Evolutionary conservation across 345 rosid species (phyloP), one percentile per base, ranked within the genome.

Genomic region (Geranium rotundifolium): DNA sequence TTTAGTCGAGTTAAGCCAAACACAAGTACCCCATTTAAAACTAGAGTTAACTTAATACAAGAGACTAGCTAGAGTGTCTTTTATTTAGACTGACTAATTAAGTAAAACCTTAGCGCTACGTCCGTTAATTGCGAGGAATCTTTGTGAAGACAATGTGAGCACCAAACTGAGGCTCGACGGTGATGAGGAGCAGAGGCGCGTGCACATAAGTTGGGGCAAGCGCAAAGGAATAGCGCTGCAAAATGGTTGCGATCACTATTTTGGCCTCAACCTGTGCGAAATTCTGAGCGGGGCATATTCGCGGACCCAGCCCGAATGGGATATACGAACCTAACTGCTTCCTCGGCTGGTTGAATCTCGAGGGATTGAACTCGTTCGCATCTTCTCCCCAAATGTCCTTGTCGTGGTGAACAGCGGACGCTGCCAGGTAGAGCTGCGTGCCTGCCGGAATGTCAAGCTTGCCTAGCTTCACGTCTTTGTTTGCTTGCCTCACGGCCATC

Each of bases 381-480:
- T 89, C 93, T 10, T 67, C 69, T 55, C 95, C 96, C 98, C 98
- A 89, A 54, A 83, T 64, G 27, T 74, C 82, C 18, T 39, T 60
- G 67, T 87, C 91, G 34, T 72, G 91, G 29, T 91, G 96, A 41
- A 83, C 69, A 7, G 84, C 86, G 6, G 74, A 23, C 15, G 71
- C 7, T 0, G 90, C 71, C 55, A 92, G 7, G 62, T 63, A 77
- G 52, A 92, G 60, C 18, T 89, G 85, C 5, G 92, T 89, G 39
- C 76, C 78, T 5, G 75, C 80, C 12, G 96, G 96, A 69, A 89
- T 30, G 55, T 84, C 72, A 7, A 92, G 72, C 64, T 49, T 70
- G 49, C 96, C 95, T 2, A 87, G 71, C 76, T 82, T 81, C 27
- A 80, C 78, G 0, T 65, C 68, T 62, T 34, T 70, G 9, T 63